Evolutionary conservation across 106 monocot species (phyloP).

Genomic region (Agapanthus africanus): DNA sequence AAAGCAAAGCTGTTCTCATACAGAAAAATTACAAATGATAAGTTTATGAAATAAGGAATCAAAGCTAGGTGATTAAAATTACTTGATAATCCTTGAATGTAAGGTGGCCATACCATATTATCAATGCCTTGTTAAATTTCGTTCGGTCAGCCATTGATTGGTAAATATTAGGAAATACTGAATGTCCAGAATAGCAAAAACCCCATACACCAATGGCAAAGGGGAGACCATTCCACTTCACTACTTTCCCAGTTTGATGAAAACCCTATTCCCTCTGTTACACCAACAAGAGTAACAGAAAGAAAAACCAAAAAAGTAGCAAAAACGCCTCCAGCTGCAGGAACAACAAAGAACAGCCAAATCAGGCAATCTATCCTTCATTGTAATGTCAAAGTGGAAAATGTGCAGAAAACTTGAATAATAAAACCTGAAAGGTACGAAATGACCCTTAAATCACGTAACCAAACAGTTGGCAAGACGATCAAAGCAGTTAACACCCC

Average conservation of each 20-base stretch:
- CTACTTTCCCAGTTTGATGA: slow-evolving; percentile 44
- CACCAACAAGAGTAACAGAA: slow-evolving; percentile 61
- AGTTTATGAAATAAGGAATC: background rate
- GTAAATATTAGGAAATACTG: slow-evolving; percentile 97
- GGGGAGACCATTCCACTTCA: slow-evolving; percentile 73
- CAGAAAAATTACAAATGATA: background rate
- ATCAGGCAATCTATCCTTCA: background rate
- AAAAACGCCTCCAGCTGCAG: slow-evolving; percentile 77
- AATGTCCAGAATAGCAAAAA: slow-evolving; percentile 84
- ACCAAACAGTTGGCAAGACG: slow-evolving; percentile 77
- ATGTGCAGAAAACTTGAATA: background rate
- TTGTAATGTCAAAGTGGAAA: background rate
- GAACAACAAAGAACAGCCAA: background rate
- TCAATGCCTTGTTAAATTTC: slow-evolving; percentile 52
- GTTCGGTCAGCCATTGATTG: slow-evolving; percentile 83
- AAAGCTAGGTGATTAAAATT: background rate
- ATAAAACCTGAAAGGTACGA: slow-evolving; percentile 77
- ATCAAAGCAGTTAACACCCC: slow-evolving; percentile 66
- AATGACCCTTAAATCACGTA: slow-evolving; percentile 69
- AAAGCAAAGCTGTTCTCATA: slow-evolving; percentile 56
- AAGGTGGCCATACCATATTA: slow-evolving; percentile 36
- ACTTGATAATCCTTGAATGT: background rate
- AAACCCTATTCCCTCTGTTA: slow-evolving; percentile 45
- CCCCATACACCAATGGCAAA: slow-evolving; percentile 88
- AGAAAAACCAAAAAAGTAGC: slow-evolving; percentile 71